Evolutionary conservation across 768 basidiomycete genomes (phyloP).

Genomic region (Rhodotorula paludigena): DNA sequence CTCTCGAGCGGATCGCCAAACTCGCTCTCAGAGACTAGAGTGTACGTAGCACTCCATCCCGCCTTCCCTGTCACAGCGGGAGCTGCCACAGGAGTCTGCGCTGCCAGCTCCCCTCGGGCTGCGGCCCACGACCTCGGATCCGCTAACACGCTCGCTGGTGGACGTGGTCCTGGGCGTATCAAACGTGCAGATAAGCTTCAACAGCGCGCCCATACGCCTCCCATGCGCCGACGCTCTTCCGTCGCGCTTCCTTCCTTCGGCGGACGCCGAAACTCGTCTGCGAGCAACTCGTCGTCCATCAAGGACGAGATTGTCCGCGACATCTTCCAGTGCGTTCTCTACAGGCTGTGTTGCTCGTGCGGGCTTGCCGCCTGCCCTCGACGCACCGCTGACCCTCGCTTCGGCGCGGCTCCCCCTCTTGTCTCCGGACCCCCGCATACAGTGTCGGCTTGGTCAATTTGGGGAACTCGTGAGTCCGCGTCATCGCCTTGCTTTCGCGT

Average conservation of each 20-base stretch:
- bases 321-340: conserved; percentile 23
- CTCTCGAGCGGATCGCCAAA: too few species aligned
- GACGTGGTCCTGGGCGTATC: not conserved
- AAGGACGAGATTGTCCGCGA: conserved; percentile 29
- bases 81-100: too few species aligned
- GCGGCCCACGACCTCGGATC: too few species aligned
- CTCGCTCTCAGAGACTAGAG: too few species aligned
- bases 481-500: too few species aligned
- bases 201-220: not conserved
- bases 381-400: not conserved
- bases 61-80: too few species aligned
- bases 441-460: conserved; percentile 44
- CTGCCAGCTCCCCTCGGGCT: too few species aligned
- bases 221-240: conserved; percentile 15
- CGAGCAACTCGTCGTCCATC: conserved; percentile 1
- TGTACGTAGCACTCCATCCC: too few species aligned
- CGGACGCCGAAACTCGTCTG: conserved; percentile 1
- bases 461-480: conserved; percentile 45
- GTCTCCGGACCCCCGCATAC: not conserved
- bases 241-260: conserved; percentile 27
- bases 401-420: not conserved
- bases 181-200: not conserved
- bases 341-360: not conserved
- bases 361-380: too few species aligned
- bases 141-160: too few species aligned